Evolutionary conservation across 331 rosid genomes (phyloP), one percentile per base, ranked within the genome.

Genomic region (Phaseolus coccineus): DNA sequence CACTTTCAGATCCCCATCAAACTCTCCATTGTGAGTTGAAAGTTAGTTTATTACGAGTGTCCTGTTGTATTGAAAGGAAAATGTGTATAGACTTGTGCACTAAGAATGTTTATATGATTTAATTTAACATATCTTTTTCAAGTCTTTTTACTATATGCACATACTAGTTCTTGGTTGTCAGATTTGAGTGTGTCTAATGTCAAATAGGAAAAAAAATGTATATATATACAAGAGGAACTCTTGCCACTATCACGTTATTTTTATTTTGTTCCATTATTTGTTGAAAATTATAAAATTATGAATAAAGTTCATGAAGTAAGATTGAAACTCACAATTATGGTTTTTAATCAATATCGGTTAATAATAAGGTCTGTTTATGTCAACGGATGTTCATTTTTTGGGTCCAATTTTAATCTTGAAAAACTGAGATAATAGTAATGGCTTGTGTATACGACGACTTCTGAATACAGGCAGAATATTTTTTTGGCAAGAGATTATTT

Each of bases 1-100:
- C 80, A 50, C 74, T 50, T 71, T 71, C 37, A 44, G 46, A 42
- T 75, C 46, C 52, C 78, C 58, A 51, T 33, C 56, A 80, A 65
- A 69, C 71, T 50, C 70, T 70, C 53, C 77, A 58, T 48, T 73
- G 31, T 80, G 67, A 82, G 69, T 65, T 63, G 47, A 74, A 77
- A 39, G 69, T 51, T 68, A 40, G 42, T 59, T 68, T 74, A 74
- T 79, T 84, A n/a, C 22, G 52, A 48, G 40, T 64, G 69, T 40
- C 44, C 73, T 67, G 59, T 47, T 57, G 73, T 72, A 57, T 77
- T 4, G 56, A 72, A 22, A 50, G 70, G 69, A 44, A 81, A 73
- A 61, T 85, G 83, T 85, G 83, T 81, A 85, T 58, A 77, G 81
- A 68, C 66, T 53, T 56, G 52, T 71, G 77, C 73, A 58, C 75